phyloP scores from a whole-genome alignment of 768 basidiomycete species.

The Tulasnella sp. region DNA sequence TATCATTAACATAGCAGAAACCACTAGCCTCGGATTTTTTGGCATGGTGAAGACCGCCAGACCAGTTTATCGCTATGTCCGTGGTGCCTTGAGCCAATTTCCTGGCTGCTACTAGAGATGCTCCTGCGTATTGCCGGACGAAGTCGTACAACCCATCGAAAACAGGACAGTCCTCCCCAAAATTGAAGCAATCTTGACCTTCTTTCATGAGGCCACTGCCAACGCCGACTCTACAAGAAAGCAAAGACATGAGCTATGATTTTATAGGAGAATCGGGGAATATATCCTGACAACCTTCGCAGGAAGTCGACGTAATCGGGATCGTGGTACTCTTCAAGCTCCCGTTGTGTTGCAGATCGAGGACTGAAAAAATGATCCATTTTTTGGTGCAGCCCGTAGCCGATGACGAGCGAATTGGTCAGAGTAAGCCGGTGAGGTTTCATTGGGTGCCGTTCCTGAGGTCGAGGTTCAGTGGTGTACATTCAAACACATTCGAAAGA shows the following conservation, averaged over 20 bases:
- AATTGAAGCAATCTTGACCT: constrained; percentile 82
- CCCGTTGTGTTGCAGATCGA: constrained; percentile 79
- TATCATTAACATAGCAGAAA: constrained; percentile 98
- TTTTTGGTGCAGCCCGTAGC: constrained; percentile 92
- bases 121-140: constrained; percentile 90
- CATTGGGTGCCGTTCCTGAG: constrained; percentile 96
- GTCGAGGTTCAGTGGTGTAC: constrained; percentile 19
- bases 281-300: constrained; percentile 55
- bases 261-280: neutral
- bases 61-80: constrained; percentile 99
- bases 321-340: constrained; percentile 89
- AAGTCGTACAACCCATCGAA: constrained; percentile 95
- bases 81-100: constrained; percentile 80
- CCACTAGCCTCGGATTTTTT: constrained; percentile 97
- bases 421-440: constrained; percentile 94
- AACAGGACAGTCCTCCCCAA: constrained; percentile 95
- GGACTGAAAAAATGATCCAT: constrained; percentile 92
- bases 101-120: constrained; percentile 82
- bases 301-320: constrained; percentile 94
- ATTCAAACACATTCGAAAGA: neutral
- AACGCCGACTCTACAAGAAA: neutral
- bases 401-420: constrained; percentile 92
- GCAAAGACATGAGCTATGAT: neutral
- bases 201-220: constrained; percentile 43
- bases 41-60: constrained; percentile 95